These are phyloP conservation scores for Chalaropsis ovoidea DNA, from an alignment of 2,329 filamentous ascomycete genomes.

Conservation along the genomic window DNA sequence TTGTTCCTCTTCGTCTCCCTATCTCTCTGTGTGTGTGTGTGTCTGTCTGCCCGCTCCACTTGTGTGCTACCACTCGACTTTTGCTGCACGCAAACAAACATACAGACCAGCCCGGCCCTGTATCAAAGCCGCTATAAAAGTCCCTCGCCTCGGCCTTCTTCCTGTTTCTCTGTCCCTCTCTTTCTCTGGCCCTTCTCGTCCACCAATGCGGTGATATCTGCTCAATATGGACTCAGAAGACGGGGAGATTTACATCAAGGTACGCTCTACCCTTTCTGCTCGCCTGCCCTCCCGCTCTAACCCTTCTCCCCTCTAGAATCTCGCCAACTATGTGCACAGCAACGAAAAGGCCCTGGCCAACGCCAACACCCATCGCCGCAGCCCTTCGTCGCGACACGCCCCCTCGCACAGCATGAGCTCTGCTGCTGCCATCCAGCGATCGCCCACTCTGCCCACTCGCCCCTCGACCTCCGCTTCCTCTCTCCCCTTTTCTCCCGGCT, in stretches of 20 bases:
- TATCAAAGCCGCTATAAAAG: conserved; percentile 7
- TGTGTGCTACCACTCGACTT: background rate
- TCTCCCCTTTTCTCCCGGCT: conserved; percentile 66
- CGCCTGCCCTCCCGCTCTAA: conserved; percentile 11
- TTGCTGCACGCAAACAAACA: background rate
- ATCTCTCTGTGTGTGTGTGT: background rate
- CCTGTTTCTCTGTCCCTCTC: background rate
- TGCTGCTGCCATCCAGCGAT: conserved; percentile 41
- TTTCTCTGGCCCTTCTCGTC: background rate
- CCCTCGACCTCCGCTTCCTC: conserved; percentile 58
- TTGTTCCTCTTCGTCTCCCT: background rate
- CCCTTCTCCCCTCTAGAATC: conserved; percentile 53
- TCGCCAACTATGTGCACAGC: conserved; percentile 90
- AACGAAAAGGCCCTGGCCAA: conserved; percentile 97
- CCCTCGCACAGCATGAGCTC: conserved; percentile 55
- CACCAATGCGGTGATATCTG: conserved; percentile 27
- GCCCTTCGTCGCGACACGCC: conserved; percentile 58
- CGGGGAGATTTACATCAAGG: conserved; percentile 82
- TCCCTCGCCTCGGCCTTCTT: too few relatives aligned
- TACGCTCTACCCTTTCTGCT: conserved; percentile 33
- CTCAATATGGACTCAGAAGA: conserved; percentile 76
- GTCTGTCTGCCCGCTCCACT: background rate
- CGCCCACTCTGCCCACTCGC: conserved; percentile 50
- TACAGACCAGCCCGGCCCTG: background rate
- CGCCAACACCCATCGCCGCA: conserved; percentile 75